Conservation (phyloP, 768 basidiomycete genomes). For the Phylloporus sp. region DNA sequence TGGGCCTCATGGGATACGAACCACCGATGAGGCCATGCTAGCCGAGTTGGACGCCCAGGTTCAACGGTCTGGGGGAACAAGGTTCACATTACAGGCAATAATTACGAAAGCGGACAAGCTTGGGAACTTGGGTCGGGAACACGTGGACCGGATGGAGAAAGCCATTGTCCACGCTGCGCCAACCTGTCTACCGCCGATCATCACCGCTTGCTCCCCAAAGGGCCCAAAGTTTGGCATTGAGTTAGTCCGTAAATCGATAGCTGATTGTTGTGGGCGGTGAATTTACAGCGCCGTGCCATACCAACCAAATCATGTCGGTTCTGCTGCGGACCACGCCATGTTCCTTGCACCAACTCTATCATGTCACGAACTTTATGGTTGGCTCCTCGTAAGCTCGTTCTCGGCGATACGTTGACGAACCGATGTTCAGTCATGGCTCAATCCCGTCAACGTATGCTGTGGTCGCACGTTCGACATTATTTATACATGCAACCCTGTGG, state of each 20-base stretch:
- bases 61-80: constrained; percentile 32
- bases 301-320: not conserved
- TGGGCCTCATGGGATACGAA: constrained; percentile 58
- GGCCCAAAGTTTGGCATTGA: constrained; percentile 57
- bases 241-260: constrained; percentile 52
- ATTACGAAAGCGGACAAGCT: constrained; percentile 69
- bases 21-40: constrained; percentile 61
- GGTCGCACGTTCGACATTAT: not conserved
- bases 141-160: constrained; percentile 41
- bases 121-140: constrained; percentile 28
- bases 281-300: not conserved
- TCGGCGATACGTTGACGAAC: constrained; percentile 4
- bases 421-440: not conserved
- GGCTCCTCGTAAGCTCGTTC: not conserved
- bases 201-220: constrained; percentile 47
- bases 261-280: constrained; percentile 51
- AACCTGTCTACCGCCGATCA: constrained; percentile 61
- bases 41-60: constrained; percentile 36
- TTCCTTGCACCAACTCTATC: not conserved
- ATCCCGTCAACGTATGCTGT: not conserved
- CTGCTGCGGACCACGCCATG: not conserved
- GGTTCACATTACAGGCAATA: constrained; percentile 66
- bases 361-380: not conserved
- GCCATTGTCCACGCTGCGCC: constrained; percentile 54
- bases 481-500: not conserved